phyloP scores from a whole-genome alignment of 139 green algal genomes.

The Micractinium sp. region DNA sequence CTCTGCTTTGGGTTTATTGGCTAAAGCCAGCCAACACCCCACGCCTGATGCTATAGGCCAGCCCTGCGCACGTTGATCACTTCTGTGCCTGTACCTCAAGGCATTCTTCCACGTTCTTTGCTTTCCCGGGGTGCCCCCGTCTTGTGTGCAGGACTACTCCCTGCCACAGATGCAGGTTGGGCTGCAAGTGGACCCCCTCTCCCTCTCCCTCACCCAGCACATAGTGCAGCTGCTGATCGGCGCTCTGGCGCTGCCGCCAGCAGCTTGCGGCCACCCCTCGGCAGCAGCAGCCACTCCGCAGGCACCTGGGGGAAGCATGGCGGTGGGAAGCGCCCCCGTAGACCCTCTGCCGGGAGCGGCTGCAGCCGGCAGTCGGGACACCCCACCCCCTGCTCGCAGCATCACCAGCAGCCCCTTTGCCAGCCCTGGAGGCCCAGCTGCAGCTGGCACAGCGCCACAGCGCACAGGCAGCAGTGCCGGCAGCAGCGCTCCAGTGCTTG shows the following conservation, averaged over 20 bases:
- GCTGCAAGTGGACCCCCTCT: slow-evolving; percentile 13
- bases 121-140: neutral
- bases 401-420: neutral
- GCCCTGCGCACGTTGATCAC: too few species aligned
- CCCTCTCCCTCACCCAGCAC: slow-evolving; percentile 20
- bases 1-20: too few species aligned
- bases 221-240: neutral
- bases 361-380: neutral
- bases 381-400: neutral
- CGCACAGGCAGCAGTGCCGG: neutral
- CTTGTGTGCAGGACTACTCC: slow-evolving; percentile 7
- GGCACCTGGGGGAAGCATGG: neutral
- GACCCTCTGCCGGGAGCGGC: neutral
- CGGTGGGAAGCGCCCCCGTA: too few species aligned
- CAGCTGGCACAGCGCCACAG: neutral
- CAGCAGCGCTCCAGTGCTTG: neutral
- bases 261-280: neutral
- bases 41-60: too few species aligned
- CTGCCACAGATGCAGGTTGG: slow-evolving; percentile 8
- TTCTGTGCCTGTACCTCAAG: neutral
- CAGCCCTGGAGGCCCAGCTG: neutral
- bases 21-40: too few species aligned
- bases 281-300: neutral
- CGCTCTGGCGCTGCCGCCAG: neutral
- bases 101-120: neutral